Percentiles rank a stretch among this genome's conserved stretches.
Conservation (phyloP, 805 yeast species). For the Hyphopichia homilentoma region DNA sequence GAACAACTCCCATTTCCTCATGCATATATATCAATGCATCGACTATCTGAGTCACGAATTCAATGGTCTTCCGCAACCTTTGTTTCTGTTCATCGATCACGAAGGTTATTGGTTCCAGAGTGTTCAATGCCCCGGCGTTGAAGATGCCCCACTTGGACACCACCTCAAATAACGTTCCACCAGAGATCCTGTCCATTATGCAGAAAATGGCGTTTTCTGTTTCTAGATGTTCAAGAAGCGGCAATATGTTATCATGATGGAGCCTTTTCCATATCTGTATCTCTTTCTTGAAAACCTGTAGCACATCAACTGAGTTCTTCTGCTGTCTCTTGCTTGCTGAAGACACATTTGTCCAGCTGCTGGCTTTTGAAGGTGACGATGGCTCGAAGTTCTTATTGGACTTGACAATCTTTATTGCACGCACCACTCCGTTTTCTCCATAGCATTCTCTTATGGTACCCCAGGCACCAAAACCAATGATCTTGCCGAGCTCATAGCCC, state of each 20-base stretch:
- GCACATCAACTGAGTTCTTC: conserved; percentile 40
- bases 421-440: conserved; percentile 25
- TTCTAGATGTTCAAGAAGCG: conserved; percentile 58
- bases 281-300: conserved; percentile 64
- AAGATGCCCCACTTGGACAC: conserved; percentile 64
- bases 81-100: conserved; percentile 20
- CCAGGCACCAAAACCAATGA: conserved; percentile 89
- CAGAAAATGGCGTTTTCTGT: conserved; percentile 66
- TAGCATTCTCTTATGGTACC: conserved; percentile 76
- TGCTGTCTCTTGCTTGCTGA: conserved; percentile 3
- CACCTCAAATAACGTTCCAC: conserved; percentile 79
- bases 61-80: conserved; percentile 31
- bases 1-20: conserved; percentile 55
- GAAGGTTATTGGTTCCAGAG: conserved; percentile 25
- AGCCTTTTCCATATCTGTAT: conserved; percentile 71
- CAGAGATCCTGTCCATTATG: conserved; percentile 60
- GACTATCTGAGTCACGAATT: conserved; percentile 50
- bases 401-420: conserved; percentile 63
- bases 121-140: conserved; percentile 20
- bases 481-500: conserved; percentile 62
- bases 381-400: conserved; percentile 20
- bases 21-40: conserved; percentile 60
- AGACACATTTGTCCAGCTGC: conserved; percentile 6
- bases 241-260: conserved; percentile 61
- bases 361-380: conserved; percentile 6